A percentile compares a stretch with the other conserved stretches of the same genome.
Evolutionary conservation across 805 yeast genomes (phyloP).

Genomic region (Peterozyma toletana): DNA sequence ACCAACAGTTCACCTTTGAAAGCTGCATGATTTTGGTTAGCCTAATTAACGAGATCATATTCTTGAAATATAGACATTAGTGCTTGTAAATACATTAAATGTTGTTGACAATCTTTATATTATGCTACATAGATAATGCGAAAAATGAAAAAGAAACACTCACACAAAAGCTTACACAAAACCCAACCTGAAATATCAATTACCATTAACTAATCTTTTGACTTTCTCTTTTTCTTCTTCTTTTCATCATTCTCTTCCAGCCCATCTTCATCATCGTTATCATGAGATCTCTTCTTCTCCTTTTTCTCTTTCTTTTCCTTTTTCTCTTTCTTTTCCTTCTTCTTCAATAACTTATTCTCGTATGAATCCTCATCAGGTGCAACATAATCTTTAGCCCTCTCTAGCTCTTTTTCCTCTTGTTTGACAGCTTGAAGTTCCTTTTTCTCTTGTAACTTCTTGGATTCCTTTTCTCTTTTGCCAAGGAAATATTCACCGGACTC

Average conservation of each 20-base stretch:
- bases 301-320: constrained; percentile 21
- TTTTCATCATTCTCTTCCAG: constrained; percentile 8
- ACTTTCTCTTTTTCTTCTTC: constrained; percentile 6
- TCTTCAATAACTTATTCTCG: constrained; percentile 25
- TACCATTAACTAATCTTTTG: not conserved
- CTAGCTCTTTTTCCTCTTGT: constrained; percentile 56
- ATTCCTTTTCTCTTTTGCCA: constrained; percentile 75
- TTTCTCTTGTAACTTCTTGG: constrained; percentile 67
- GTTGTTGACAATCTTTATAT: no score
- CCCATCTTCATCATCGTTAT: constrained; percentile 10
- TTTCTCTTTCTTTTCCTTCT: constrained; percentile 21
- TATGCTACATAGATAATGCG: no score
- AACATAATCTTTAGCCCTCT: constrained; percentile 68
- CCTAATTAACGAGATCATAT: no score
- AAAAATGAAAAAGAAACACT: no score
- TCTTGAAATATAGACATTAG: no score
- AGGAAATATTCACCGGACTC: constrained; percentile 98
- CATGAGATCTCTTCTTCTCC: constrained; percentile 8
- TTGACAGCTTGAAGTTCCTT: constrained; percentile 70
- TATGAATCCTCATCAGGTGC: constrained; percentile 72
- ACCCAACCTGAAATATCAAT: no score
- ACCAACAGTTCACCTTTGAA: no score
- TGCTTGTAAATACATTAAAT: no score
- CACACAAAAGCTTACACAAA: no score
- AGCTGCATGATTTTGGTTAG: no score